Percentiles rank a stretch among this genome's conserved stretches.
These are phyloP conservation scores for Xylaria telfairii DNA, from an alignment of 495 filamentous ascomycete species.

Conservation along the genomic window DNA sequence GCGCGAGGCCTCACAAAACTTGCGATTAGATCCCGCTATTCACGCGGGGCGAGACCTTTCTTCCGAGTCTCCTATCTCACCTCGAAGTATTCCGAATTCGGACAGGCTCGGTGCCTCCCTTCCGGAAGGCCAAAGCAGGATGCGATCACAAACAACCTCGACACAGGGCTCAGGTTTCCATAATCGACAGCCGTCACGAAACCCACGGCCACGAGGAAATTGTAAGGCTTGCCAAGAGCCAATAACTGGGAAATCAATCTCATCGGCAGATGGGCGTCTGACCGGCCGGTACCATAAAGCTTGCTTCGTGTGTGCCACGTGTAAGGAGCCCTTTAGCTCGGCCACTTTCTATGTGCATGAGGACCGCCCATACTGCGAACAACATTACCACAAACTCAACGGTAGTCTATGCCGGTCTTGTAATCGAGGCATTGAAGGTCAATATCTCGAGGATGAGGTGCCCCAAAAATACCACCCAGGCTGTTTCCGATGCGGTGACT, in stretches of 20 bases:
- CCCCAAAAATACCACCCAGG: constrained; percentile 82
- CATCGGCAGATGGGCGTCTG: constrained; percentile 89
- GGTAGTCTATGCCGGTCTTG: constrained; percentile 82
- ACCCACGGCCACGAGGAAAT: constrained; percentile 62
- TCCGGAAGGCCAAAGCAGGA: constrained; percentile 29
- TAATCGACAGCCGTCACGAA: constrained; percentile 33
- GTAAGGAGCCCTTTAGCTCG: constrained; percentile 79
- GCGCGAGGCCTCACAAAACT: constrained; percentile 40
- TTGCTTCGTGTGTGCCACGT: constrained; percentile 92
- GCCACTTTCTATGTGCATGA: constrained; percentile 91
- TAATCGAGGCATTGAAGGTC: constrained; percentile 86
- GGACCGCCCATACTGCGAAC: constrained; percentile 87
- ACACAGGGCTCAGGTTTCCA: constrained; percentile 33
- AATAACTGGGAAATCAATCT: constrained; percentile 91
- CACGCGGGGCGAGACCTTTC: constrained; percentile 22
- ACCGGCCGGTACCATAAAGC: constrained; percentile 92
- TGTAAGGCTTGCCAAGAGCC: constrained; percentile 81
- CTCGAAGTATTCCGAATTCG: constrained; percentile 17
- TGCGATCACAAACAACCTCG: constrained; percentile 25
- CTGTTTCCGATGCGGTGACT: constrained; percentile 82
- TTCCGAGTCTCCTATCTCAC: constrained; percentile 25
- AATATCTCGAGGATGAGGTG: constrained; percentile 87
- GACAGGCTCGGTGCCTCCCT: constrained; percentile 32
- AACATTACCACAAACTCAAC: constrained; percentile 93
- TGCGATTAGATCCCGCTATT: constrained; percentile 43